Evolutionary conservation across 2,329 filamentous ascomycete species (phyloP).

Genomic region (Aspergillus sp.): DNA sequence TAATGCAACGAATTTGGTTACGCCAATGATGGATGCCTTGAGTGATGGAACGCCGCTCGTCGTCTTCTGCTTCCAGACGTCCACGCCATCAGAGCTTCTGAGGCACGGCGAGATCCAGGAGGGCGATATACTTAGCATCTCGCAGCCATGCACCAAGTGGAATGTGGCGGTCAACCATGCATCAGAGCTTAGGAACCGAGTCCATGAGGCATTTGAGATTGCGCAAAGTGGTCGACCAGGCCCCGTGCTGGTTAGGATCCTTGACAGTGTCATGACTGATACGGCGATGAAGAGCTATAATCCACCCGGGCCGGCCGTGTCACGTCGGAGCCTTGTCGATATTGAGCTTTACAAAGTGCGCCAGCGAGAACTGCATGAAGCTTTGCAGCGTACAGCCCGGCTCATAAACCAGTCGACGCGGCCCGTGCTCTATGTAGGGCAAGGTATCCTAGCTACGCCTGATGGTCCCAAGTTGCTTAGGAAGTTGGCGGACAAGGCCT

Average conservation of each 20-base stretch:
- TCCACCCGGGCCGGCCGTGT: slow-evolving; percentile 76
- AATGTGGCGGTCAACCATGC: slow-evolving; percentile 98
- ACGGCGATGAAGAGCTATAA: slow-evolving; percentile 76
- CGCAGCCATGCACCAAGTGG: slow-evolving; percentile 95
- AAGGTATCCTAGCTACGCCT: slow-evolving; percentile 78
- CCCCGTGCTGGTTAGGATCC: slow-evolving; percentile 90
- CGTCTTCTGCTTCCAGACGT: slow-evolving; percentile 92
- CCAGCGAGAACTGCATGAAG: slow-evolving; percentile 70
- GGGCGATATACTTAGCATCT: slow-evolving; percentile 91
- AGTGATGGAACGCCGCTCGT: slow-evolving; percentile 96
- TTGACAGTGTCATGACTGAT: slow-evolving; percentile 91
- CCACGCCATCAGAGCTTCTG: slow-evolving; percentile 77
- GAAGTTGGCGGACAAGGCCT: slow-evolving; percentile 83
- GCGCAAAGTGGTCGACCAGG: slow-evolving; percentile 91
- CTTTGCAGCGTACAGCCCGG: slow-evolving; percentile 73
- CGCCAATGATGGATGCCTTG: slow-evolving; percentile 92
- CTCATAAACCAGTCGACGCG: slow-evolving; percentile 89
- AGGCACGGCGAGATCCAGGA: slow-evolving; percentile 84
- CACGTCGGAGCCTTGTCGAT: too few relatives aligned
- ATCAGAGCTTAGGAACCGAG: slow-evolving; percentile 85
- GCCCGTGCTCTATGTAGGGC: slow-evolving; percentile 91
- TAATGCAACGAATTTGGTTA: slow-evolving; percentile 94
- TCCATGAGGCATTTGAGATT: slow-evolving; percentile 98
- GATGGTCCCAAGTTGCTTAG: slow-evolving; percentile 78
- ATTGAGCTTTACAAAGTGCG: slow-evolving; percentile 44